phyloP scores from a whole-genome alignment of 2,329 filamentous ascomycete genomes.

The Malbranchea cinnamomea region DNA sequence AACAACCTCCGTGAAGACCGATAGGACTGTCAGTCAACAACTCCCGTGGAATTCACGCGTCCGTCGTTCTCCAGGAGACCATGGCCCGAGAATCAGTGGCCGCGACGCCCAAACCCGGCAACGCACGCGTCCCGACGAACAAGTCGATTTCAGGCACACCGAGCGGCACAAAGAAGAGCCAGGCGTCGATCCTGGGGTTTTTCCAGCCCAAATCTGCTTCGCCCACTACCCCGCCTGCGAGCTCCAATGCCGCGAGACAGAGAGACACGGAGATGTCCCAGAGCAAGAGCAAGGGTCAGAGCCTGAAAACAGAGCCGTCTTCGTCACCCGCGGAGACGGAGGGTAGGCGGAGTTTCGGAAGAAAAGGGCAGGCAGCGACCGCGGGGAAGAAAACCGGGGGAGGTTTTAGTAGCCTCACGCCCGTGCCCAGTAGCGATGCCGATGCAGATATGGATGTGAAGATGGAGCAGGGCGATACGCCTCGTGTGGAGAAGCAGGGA shows the following conservation, averaged over 20 bases:
- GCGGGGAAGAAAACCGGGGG: slow-evolving; percentile 30
- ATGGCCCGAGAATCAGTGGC: too few relatives aligned
- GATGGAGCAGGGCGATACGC: slow-evolving; percentile 3
- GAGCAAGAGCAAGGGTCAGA: background rate
- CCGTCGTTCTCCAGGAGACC: too few relatives aligned
- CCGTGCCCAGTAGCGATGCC: slow-evolving; percentile 67
- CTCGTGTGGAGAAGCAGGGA: slow-evolving; percentile 19
- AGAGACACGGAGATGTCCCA: slow-evolving; percentile 23
- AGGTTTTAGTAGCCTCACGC: slow-evolving; percentile 42
- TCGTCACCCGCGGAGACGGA: slow-evolving; percentile 10
- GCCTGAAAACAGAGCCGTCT: slow-evolving; percentile 3
- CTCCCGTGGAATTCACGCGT: too few relatives aligned
- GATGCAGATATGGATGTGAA: slow-evolving; percentile 25
- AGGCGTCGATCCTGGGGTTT: slow-evolving; percentile 64
- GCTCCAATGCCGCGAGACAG: slow-evolving; percentile 11
- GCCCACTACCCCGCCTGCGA: slow-evolving; percentile 21
- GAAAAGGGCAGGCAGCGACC: too few relatives aligned
- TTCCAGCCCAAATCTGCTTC: slow-evolving; percentile 46
- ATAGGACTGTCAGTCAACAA: too few relatives aligned
- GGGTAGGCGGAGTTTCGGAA: too few relatives aligned
- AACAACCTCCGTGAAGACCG: too few relatives aligned
- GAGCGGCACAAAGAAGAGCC: slow-evolving; percentile 46
- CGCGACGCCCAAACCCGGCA: too few relatives aligned
- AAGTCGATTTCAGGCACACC: slow-evolving; percentile 25
- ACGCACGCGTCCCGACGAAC: slow-evolving; percentile 7